phyloP scores from a whole-genome alignment of 2,329 filamentous ascomycete genomes.

The Exserohilum rostratum region DNA sequence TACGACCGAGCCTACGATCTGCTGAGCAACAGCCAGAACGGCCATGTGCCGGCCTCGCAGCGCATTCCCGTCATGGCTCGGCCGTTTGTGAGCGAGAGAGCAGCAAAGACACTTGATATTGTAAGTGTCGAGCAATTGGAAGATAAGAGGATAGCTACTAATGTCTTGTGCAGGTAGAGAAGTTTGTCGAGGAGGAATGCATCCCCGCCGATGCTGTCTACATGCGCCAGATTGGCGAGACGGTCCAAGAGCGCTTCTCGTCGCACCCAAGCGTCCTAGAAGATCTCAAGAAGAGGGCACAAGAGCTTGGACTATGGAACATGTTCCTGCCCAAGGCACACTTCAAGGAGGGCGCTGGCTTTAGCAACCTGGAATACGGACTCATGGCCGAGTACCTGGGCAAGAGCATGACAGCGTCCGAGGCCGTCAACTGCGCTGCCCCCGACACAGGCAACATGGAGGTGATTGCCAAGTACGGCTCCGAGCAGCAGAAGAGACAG shows the following conservation, averaged over 20 bases:
- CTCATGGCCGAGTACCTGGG: conserved; percentile 97
- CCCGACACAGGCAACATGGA: conserved; percentile 97
- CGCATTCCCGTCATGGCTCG: conserved; percentile 64
- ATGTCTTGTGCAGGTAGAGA: conserved; percentile 69
- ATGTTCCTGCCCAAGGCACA: conserved; percentile 96
- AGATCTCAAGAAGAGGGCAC: conserved; percentile 84
- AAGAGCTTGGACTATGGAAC: conserved; percentile 90
- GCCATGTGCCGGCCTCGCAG: conserved; percentile 57
- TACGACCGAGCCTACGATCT: conserved; percentile 34
- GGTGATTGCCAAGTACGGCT: conserved; percentile 89
- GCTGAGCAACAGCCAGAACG: conserved; percentile 43
- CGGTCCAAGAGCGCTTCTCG: conserved; percentile 74
- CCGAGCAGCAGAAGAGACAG: conserved; percentile 78
- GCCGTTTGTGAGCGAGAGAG: conserved; percentile 78
- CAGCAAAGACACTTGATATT: conserved; percentile 81
- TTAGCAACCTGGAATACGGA: conserved; percentile 94
- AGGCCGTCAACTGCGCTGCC: conserved; percentile 84
- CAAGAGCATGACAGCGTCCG: conserved; percentile 74
- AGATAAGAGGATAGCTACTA: conserved; percentile 23
- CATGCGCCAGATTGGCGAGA: conserved; percentile 78
- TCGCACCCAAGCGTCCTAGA: conserved; percentile 80
- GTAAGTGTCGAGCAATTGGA: conserved; percentile 46
- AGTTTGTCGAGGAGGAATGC: conserved; percentile 95
- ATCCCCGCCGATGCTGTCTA: conserved; percentile 77
- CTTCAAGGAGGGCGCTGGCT: conserved; percentile 94